Evolutionary conservation across 2,329 filamentous ascomycete species (phyloP), one percentile per base, ranked within the genome.

Genomic region (Stagonosporopsis chrysanthemi): DNA sequence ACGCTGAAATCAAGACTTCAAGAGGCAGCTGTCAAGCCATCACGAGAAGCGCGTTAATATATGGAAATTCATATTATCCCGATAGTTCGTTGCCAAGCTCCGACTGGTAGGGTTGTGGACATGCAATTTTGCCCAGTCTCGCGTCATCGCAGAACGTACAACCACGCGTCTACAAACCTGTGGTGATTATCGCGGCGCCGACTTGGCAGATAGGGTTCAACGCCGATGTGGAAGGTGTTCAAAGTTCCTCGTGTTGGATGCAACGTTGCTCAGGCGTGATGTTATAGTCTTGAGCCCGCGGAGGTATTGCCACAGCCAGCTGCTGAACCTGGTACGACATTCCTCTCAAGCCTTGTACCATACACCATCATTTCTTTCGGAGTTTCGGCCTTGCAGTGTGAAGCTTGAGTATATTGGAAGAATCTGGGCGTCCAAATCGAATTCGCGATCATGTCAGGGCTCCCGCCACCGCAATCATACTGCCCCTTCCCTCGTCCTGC

Each of bases 61-160:
- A 53, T 53, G 28, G 19, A 2, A 29, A 9, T 41, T 35, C 11
- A 22, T n/a, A 15, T 46, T 19, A 15, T 14, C 19, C 17, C 38
- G 35, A 42, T 9, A 33, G 28, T 40, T 23, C 33, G 7, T 24
- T 28, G 44, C 52, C 38, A 24, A 54, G 44, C 28, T 6, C 41
- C 40, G 14, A 29, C 19, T 46, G 41, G 36, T 19, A n/a, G 35
- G 43, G 52, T 46, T 41, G 39, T 35, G 55, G 51, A 52, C 22
- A 52, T 60, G 56, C 53, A 47, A 54, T 54, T 50, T 43, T 38
- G 57, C 62, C 62, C 57, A 60, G 62, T 44, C 45, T 64, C 56
- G 62, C 62, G 59, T 61, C 54, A 62, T 64, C 57, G 55, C 44
- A 17, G 22, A 63, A 58, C 31, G 23, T 40, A 35, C 46, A 41